These are phyloP conservation scores for Eimeria tenella DNA, from an alignment of 169 alveolate genomes.

Conservation along the genomic window DNA sequence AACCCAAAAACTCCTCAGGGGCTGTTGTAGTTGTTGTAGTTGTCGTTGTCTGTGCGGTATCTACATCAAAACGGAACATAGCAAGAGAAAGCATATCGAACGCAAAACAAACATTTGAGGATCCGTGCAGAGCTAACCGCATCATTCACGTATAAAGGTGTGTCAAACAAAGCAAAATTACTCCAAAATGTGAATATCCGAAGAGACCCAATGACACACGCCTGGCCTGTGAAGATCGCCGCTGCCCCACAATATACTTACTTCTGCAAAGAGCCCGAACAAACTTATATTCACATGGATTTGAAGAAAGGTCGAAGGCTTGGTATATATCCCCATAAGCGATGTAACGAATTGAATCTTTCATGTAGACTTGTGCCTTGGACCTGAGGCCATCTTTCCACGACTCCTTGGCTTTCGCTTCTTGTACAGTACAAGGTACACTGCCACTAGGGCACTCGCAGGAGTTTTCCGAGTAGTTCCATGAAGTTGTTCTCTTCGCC, in stretches of 20 bases:
- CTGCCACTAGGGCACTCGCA: constrained; percentile 43
- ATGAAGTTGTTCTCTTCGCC: constrained; percentile 12
- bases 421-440: constrained; percentile 27
- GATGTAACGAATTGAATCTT: not conserved
- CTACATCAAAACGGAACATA: not conserved
- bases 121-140: not conserved
- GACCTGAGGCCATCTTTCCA: constrained; percentile 19
- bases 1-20: not conserved
- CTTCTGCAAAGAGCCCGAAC: constrained; percentile 51
- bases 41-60: not conserved
- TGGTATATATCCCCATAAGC: not conserved
- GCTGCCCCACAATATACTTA: not conserved
- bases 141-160: not conserved
- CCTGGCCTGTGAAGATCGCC: not conserved
- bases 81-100: not conserved
- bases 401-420: constrained; percentile 36
- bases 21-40: constrained; percentile 19
- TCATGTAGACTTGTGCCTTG: not conserved
- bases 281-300: not conserved
- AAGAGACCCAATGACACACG: no score
- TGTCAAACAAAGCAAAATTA: not conserved
- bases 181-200: no score
- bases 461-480: not conserved
- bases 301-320: not conserved
- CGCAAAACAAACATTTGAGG: not conserved